Evolutionary conservation across 169 alveolate species (phyloP).

Genomic region (Plasmodium sp.): DNA sequence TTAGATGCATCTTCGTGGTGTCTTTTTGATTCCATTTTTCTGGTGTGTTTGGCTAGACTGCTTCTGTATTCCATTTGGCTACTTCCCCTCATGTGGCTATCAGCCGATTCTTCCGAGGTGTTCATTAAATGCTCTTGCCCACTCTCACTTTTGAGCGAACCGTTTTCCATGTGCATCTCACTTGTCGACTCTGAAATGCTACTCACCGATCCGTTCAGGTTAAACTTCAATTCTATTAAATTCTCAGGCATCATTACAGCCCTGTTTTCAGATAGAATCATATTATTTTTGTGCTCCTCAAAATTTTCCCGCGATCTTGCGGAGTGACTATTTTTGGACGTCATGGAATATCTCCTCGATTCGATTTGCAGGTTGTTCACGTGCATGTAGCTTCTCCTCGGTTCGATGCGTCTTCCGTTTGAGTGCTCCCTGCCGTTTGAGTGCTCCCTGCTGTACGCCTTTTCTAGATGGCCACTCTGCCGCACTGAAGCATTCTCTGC

Average conservation of each 20-base stretch:
- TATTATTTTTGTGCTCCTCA: neutral
- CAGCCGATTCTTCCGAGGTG: conserved; percentile 1
- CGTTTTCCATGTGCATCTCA: neutral
- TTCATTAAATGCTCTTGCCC: neutral
- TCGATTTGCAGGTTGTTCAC: neutral
- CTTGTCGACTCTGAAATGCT: conserved; percentile 10
- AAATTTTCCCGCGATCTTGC: neutral
- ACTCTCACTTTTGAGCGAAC: neutral
- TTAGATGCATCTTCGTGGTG: neutral
- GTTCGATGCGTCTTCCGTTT: neutral
- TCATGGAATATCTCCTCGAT: neutral
- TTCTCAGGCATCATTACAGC: neutral
- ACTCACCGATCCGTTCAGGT: neutral
- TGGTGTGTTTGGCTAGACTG: neutral
- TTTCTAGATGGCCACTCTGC: neutral
- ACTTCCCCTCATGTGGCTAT: neutral
- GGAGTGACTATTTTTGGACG: neutral
- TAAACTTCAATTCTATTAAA: conserved; percentile 2
- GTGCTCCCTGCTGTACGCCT: neutral
- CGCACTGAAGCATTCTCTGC: neutral
- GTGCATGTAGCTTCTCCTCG: conserved; percentile 2
- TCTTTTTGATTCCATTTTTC: neutral
- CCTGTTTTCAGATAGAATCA: neutral
- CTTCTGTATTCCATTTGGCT: conserved; percentile 9
- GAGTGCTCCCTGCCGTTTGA: neutral